Conservation (phyloP, 73 alveolate genomes). For the Tetrahymena elliotti region DNA sequence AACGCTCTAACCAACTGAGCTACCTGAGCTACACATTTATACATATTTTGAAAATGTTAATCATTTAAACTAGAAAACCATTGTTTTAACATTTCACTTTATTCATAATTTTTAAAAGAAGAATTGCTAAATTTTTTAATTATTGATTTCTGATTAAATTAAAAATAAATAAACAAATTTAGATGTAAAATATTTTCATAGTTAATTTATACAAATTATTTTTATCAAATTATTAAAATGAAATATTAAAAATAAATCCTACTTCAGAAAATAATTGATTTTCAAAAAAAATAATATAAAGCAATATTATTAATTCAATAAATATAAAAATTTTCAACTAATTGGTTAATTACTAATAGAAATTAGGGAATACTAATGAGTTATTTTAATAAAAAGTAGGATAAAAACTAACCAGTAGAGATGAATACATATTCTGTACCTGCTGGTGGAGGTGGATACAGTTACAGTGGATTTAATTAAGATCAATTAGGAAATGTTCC, state of each 20-base stretch:
- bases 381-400: background rate
- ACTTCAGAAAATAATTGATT: no score
- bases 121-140: background rate
- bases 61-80: background rate
- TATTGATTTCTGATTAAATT: no score
- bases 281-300: background rate
- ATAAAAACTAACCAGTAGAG: background rate
- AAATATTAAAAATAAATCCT: no score
- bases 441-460: background rate
- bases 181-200: no score
- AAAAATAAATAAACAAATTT: no score
- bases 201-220: no score
- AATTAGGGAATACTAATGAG: background rate
- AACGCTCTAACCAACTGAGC: constrained; percentile 52
- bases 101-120: no score
- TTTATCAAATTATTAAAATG: no score
- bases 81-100: no score
- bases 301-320: background rate
- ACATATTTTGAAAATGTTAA: background rate
- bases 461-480: background rate
- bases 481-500: background rate
- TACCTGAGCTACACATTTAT: constrained; percentile 2
- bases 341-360: background rate
- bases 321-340: background rate
- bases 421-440: background rate